Evolutionary conservation across 208 protist genomes (phyloP), one percentile per base, ranked within the genome.

Genomic region (Leptomonas pyrrhocoris): DNA sequence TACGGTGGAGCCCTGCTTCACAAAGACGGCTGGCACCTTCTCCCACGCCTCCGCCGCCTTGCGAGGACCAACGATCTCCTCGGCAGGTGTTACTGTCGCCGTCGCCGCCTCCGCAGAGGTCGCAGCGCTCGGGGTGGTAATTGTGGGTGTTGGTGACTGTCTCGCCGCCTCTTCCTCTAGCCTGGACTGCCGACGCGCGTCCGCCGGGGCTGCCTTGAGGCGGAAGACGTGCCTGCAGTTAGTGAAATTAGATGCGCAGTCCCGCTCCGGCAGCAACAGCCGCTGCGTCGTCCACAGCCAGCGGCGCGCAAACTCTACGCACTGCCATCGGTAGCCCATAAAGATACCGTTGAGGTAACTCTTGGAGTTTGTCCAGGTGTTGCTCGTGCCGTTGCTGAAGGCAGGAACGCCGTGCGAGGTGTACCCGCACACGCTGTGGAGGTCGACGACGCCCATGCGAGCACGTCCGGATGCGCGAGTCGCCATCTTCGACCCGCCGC

Each of bases 301-400:
- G 15, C 90, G 90, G 21, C 90, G 81, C 30, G 87, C 87, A 63
- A 92, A 95, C 75, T 95, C 87, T 3, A 95, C 90, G 67, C 90
- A 95, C 82, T 95, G 90, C 88, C 90, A 95, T 66, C 88, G 81
- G 62, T 91, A 92, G 18, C 90, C 90, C 80, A 88, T 92, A 68
- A 91, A 95, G 46, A 85, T 61, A 43, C 78, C 68, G 31, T 85
- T 74, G 21, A 57, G 34, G 59, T 78, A 86, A 71, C 89, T 71
- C 57, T 85, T 80, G 34, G 40, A 58, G 40, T 69, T 64, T 0
- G 77, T 84, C 74, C 84, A 92, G 50, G 70, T 78, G 57, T 65
- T 82, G 51, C 57, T 64, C 36, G 78, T 56, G 55, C 78, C 81
- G 66, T 95, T 95, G 76, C 90, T 93, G 79, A 86, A 93, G 48